Base-by-base conservation (phyloP, 805 yeast genomes). In the Ogataea pini region DNA sequence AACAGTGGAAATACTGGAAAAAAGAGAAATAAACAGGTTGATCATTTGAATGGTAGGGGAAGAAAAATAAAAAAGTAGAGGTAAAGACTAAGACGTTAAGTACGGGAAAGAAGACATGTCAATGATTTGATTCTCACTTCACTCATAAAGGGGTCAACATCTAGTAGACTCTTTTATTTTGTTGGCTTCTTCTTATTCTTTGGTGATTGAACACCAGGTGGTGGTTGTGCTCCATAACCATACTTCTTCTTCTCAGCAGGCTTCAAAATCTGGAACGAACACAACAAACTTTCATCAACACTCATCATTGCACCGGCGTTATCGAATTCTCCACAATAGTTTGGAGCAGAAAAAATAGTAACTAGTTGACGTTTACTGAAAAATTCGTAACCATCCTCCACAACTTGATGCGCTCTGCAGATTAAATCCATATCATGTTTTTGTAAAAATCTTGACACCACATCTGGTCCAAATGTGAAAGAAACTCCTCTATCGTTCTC, bases 281-380 rank as follows among this genome's bases (percentile, higher is more conserved):
- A 92, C 62, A 92, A 77, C 64, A 92, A 79, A 70, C 92, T 85
- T 73, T 94, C 98, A 70, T 94, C 98, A 49, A 92, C 98, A 63
- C 95, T 83, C 99, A 92, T 92, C 98, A 94, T 94, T 36, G 99
- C 99, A 65, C 98, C 99, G 2, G 98, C 97, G 65, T 92, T 92
- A 71, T 92, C 99, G 67, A 92, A 92, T 71, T 94, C 98, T 62
- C 99, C 99, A 79, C 98, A 94, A 70, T 91, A 91, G 72, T 94
- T 94, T 60, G 99, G 99, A 49, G 99, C 99, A 46, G 94, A 84
- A 69, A 92, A 92, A 58, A 92, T 77, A 27, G 99, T 92, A 42
- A 92, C 98, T 65, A 92, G 79, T 72, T 92, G 98, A 66, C 98
- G 86, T 70, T 92, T 92, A 56, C 94, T 82, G 71, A 94, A 92